phyloP scores from a whole-genome alignment of 768 basidiomycete genomes.

The Pleurotus ostreatus region DNA sequence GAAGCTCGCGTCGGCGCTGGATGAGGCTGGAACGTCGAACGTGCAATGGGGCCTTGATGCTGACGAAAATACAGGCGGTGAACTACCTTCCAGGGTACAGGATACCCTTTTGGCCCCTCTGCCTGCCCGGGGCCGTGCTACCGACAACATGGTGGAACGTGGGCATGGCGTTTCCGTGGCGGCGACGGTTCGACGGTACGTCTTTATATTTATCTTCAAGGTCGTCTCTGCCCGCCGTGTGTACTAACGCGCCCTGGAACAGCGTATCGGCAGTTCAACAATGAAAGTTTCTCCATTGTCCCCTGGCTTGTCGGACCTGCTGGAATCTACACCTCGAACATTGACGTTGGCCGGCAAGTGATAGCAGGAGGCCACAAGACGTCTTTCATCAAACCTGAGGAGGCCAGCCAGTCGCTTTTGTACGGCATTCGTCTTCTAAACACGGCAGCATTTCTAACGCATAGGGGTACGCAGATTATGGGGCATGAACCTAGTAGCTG shows the following conservation, averaged over 20 bases:
- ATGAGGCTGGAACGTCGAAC: background rate
- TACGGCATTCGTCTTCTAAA: constrained; percentile 15
- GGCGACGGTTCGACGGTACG: constrained; percentile 29
- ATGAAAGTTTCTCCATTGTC: constrained; percentile 37
- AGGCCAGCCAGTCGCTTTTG: constrained; percentile 26
- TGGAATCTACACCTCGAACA: constrained; percentile 37
- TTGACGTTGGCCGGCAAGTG: constrained; percentile 45
- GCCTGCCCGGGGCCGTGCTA: constrained; percentile 29
- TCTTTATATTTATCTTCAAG: background rate
- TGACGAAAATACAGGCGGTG: constrained; percentile 23
- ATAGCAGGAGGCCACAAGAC: constrained; percentile 33
- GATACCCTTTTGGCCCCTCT: constrained; percentile 36
- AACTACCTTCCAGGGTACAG: constrained; percentile 34
- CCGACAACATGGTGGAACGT: constrained; percentile 43
- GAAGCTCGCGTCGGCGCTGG: background rate
- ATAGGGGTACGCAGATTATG: constrained; percentile 14
- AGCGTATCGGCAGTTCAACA: constrained; percentile 33
- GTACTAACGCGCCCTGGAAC: background rate
- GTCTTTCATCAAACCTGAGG: constrained; percentile 35
- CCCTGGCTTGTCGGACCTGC: constrained; percentile 33
- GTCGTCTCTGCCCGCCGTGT: too few relatives aligned
- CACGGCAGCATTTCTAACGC: too few relatives aligned
- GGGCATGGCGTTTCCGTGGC: constrained; percentile 31
- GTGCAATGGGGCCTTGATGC: background rate
- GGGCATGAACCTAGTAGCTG: constrained; percentile 27